A percentile compares a stretch with the other conserved stretches of the same genome.
phyloP scores from a whole-genome alignment of 495 filamentous ascomycete genomes.

The Tricharina praecox region DNA sequence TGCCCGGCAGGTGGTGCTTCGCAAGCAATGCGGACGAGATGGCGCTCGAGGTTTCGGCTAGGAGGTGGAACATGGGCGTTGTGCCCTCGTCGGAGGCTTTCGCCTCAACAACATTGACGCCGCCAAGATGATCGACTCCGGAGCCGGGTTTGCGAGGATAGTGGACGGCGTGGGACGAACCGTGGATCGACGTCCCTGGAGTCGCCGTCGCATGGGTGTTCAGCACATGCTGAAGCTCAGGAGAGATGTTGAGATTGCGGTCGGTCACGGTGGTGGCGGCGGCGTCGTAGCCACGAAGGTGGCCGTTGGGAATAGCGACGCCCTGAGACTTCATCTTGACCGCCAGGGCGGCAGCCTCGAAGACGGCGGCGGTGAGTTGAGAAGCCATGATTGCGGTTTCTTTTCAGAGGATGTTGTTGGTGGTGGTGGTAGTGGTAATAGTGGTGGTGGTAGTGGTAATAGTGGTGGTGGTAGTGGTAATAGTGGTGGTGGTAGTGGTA shows the following conservation, averaged over 20 bases:
- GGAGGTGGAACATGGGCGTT: slow-evolving; percentile 6
- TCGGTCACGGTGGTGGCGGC: background rate
- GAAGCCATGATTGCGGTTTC: slow-evolving; percentile 2
- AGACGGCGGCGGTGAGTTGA: slow-evolving; percentile 6
- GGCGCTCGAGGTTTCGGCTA: slow-evolving; percentile 53
- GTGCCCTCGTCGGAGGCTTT: background rate
- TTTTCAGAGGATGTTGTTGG: background rate
- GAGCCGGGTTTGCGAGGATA: background rate
- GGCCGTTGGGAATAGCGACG: slow-evolving; percentile 4
- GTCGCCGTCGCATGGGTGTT: background rate
- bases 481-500: no score
- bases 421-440: no score
- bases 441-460: no score
- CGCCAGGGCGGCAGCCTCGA: slow-evolving; percentile 1
- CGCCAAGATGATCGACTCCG: slow-evolving; percentile 1
- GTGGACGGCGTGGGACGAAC: background rate
- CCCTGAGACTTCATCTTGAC: background rate
- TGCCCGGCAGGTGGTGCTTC: slow-evolving; percentile 78
- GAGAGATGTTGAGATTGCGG: background rate
- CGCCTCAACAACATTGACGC: background rate
- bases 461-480: no score
- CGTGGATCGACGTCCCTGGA: background rate
- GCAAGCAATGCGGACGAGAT: slow-evolving; percentile 80
- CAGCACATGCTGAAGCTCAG: background rate
- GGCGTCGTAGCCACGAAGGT: slow-evolving; percentile 1